Evolutionary conservation across 768 basidiomycete genomes (phyloP).

Genomic region (Auricularia sp.): DNA sequence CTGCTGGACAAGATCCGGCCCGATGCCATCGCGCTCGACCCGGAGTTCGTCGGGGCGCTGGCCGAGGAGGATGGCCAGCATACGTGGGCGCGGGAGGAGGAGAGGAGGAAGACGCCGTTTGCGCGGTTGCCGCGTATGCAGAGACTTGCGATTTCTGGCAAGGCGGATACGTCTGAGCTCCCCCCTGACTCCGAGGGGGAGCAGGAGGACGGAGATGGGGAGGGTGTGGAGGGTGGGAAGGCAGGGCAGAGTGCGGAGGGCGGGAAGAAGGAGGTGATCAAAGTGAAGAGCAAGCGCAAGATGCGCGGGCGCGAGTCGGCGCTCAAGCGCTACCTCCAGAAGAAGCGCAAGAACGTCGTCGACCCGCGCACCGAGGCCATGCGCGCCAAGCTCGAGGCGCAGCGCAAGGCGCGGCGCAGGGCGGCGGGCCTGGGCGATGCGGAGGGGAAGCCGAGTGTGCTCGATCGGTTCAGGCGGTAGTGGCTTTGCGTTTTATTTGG

Average conservation of each 20-base stretch:
- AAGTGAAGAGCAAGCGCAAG: conserved; percentile 53
- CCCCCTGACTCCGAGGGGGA: conserved; percentile 15
- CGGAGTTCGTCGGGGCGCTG: conserved; percentile 63
- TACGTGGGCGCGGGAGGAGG: conserved; percentile 21
- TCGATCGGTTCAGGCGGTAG: not conserved
- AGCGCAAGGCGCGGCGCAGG: conserved; percentile 14
- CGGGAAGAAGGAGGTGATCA: conserved; percentile 26
- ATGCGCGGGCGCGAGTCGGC: conserved; percentile 85
- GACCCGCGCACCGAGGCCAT: conserved; percentile 39
- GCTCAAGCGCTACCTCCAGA: conserved; percentile 76
- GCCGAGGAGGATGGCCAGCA: conserved; percentile 46
- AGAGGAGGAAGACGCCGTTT: conserved; percentile 41
- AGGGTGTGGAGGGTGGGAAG: conserved; percentile 30
- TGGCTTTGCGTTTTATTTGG: too few species aligned
- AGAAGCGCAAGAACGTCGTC: conserved; percentile 91
- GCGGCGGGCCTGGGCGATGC: not conserved
- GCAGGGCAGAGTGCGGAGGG: conserved; percentile 29
- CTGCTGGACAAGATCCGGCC: conserved; percentile 93
- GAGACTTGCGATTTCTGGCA: conserved; percentile 60
- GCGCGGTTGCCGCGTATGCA: conserved; percentile 72
- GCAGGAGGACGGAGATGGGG: conserved; percentile 19
- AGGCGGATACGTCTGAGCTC: conserved; percentile 55
- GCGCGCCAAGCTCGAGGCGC: not conserved
- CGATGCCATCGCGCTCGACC: conserved; percentile 81
- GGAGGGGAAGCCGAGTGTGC: not conserved